Evolutionary conservation across 768 basidiomycete genomes (phyloP).

Genomic region (Nidula microcarpa): DNA sequence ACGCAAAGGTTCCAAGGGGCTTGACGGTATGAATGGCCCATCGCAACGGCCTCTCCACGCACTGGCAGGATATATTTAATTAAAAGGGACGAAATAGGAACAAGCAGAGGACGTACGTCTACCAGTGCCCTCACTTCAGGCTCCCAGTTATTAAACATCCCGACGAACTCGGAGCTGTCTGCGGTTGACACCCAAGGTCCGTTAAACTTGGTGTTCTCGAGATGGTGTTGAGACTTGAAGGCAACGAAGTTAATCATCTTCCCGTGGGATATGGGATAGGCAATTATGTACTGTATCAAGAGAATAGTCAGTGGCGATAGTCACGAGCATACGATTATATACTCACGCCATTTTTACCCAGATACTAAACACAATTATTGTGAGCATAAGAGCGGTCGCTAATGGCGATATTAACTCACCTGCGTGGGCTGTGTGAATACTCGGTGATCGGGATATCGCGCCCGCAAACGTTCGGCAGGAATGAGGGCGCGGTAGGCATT

Average conservation of each 20-base stretch:
- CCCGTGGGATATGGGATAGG: slow-evolving; percentile 59
- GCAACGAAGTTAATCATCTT: slow-evolving; percentile 62
- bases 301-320: neutral
- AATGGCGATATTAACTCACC: slow-evolving; percentile 25
- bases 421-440: slow-evolving; percentile 43
- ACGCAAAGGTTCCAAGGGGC: slow-evolving; percentile 47
- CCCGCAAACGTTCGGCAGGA: slow-evolving; percentile 41
- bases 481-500: slow-evolving; percentile 61
- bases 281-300: slow-evolving; percentile 48
- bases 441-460: slow-evolving; percentile 42
- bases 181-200: slow-evolving; percentile 50
- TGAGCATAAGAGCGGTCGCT: neutral
- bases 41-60: slow-evolving; percentile 44
- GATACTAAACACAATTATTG: slow-evolving; percentile 38
- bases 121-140: slow-evolving; percentile 55
- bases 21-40: slow-evolving; percentile 65
- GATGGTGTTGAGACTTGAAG: slow-evolving; percentile 45
- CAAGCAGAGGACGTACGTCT: slow-evolving; percentile 31
- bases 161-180: slow-evolving; percentile 39
- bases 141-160: slow-evolving; percentile 51
- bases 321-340: neutral
- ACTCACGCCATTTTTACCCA: slow-evolving; percentile 48
- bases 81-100: neutral
- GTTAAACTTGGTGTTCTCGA: slow-evolving; percentile 46
- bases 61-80: slow-evolving; percentile 29